Percentiles rank a stretch among this genome's conserved stretches.
Conservation (phyloP, 2,329 filamentous ascomycete species). For the Curvularia sp. region DNA sequence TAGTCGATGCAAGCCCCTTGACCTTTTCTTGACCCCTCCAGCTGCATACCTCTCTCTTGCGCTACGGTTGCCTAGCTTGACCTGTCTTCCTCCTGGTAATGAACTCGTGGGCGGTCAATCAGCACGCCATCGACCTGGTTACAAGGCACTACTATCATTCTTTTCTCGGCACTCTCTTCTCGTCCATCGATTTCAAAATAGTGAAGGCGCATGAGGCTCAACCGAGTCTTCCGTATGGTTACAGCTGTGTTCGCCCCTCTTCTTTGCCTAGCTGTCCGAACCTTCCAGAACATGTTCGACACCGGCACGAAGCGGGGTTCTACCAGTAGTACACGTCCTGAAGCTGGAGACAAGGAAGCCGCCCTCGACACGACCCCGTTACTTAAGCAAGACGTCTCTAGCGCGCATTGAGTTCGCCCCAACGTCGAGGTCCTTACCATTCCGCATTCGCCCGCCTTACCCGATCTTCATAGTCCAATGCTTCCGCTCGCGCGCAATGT, state of each 20-base stretch:
- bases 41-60: background rate
- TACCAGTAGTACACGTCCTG: background rate
- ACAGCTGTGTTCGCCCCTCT: background rate
- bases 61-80: background rate
- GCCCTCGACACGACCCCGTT: conserved; percentile 2
- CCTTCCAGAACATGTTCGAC: conserved; percentile 9
- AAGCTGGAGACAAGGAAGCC: conserved; percentile 5
- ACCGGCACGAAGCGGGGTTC: conserved; percentile 9
- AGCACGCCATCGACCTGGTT: background rate
- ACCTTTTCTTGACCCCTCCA: too few relatives aligned
- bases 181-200: background rate
- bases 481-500: background rate
- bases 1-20: background rate
- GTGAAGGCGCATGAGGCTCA: background rate
- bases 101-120: background rate
- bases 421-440: background rate
- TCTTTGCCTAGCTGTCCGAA: background rate
- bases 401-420: background rate
- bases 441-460: background rate
- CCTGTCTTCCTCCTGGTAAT: background rate
- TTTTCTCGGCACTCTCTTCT: background rate
- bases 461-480: conserved; percentile 6
- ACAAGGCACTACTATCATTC: background rate
- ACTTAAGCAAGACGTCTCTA: background rate
- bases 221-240: background rate